A percentile compares a stretch with the other conserved stretches of the same genome.
Evolutionary conservation across 768 basidiomycete species (phyloP).

Genomic region (Termitomyces sp.): DNA sequence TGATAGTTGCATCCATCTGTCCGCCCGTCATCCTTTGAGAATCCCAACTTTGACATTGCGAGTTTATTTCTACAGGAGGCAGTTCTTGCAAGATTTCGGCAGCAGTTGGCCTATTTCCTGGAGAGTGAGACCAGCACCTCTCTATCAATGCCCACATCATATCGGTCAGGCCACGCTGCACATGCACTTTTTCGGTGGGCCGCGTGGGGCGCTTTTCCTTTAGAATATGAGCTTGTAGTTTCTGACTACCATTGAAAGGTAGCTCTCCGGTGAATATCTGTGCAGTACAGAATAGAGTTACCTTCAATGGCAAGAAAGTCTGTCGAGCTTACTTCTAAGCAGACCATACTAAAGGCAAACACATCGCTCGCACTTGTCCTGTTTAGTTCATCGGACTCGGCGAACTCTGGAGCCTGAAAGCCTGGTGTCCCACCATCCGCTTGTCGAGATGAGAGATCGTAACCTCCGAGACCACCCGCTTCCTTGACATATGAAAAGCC

Average conservation of each 20-base stretch:
- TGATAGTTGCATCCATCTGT: neutral
- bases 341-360: slow-evolving; percentile 5
- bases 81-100: neutral
- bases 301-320: neutral
- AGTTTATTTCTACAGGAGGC: neutral
- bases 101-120: slow-evolving; percentile 1
- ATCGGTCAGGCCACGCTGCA: slow-evolving; percentile 4
- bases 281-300: neutral
- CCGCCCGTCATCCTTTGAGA: neutral
- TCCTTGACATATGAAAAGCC: slow-evolving; percentile 32
- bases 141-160: slow-evolving; percentile 1
- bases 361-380: slow-evolving; percentile 3
- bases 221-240: neutral
- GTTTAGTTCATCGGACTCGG: slow-evolving; percentile 15
- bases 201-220: neutral
- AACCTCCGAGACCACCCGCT: slow-evolving; percentile 11
- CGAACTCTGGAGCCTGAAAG: slow-evolving; percentile 33
- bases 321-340: neutral
- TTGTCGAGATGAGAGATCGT: slow-evolving; percentile 10
- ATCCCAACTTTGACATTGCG: neutral
- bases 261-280: slow-evolving; percentile 1
- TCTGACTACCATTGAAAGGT: neutral
- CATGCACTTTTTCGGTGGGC: neutral
- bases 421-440: slow-evolving; percentile 23
- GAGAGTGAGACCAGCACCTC: neutral